These are phyloP conservation scores for Saccharomyces hybrid DNA, from an alignment of 1,139 yeast genomes.

Conservation along the genomic window DNA sequence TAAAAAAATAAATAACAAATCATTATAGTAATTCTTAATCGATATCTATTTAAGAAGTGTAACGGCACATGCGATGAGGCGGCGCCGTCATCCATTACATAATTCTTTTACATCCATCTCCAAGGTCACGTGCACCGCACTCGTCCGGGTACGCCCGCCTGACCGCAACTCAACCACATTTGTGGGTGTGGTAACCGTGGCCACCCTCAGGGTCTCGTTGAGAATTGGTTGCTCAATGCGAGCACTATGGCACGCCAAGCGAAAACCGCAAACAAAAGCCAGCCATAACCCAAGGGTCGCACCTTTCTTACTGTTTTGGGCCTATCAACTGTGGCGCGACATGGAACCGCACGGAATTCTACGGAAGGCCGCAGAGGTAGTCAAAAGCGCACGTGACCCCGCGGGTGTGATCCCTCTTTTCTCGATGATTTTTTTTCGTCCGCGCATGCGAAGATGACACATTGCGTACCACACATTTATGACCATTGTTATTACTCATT, in stretches of 20 bases:
- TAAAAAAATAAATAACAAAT: background rate
- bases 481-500: conserved; percentile 1
- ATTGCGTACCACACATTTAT: background rate
- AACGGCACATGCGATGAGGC: background rate
- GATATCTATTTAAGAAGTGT: conserved; percentile 1
- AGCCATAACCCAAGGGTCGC: background rate
- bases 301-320: background rate
- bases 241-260: background rate
- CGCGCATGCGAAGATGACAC: background rate
- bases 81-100: background rate
- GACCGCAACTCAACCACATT: background rate
- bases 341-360: background rate
- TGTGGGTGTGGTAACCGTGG: background rate
- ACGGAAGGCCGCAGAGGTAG: too few species aligned
- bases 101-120: too few species aligned
- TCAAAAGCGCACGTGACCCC: background rate
- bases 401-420: too few species aligned
- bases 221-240: too few species aligned
- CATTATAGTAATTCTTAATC: conserved; percentile 1
- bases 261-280: background rate
- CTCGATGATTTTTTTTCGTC: too few species aligned
- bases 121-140: background rate
- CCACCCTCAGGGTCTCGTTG: too few species aligned
- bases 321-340: background rate
- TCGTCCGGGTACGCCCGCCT: background rate